phyloP scores from a whole-genome alignment of 225 moss, liverwort and hornwort species.

The Marchantia polymorpha region DNA sequence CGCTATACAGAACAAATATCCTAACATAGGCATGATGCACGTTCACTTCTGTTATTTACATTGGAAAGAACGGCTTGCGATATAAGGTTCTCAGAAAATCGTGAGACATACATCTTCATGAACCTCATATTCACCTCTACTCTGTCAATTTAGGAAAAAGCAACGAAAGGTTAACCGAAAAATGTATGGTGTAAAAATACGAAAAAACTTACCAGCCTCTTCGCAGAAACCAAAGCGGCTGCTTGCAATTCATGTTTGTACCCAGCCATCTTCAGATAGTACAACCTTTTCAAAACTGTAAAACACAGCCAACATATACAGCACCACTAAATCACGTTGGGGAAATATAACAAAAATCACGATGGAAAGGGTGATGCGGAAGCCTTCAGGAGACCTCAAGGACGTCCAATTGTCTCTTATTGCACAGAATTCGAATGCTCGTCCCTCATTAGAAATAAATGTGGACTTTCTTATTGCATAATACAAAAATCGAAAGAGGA shows the following conservation, averaged over 20 bases:
- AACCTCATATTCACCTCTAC: neutral
- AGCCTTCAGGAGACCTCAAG: too few relatives aligned
- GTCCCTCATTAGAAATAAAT: too few relatives aligned
- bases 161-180: neutral
- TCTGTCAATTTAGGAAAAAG: neutral
- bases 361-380: neutral
- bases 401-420: too few relatives aligned
- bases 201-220: constrained; percentile 62
- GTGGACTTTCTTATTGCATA: too few relatives aligned
- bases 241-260: constrained; percentile 83
- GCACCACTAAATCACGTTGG: neutral
- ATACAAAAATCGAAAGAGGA: too few relatives aligned
- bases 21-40: neutral
- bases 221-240: constrained; percentile 63
- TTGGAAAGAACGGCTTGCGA: too few relatives aligned
- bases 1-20: neutral
- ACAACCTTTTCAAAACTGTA: constrained; percentile 75
- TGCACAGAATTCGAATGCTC: too few relatives aligned
- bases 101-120: neutral
- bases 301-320: constrained; percentile 2
- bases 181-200: too few relatives aligned
- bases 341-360: too few relatives aligned
- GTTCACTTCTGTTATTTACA: neutral
- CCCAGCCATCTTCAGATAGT: constrained; percentile 70
- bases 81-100: neutral